Evolutionary conservation across 495 filamentous ascomycete genomes (phyloP).

Genomic region (Recurvomyces mirabilis): DNA sequence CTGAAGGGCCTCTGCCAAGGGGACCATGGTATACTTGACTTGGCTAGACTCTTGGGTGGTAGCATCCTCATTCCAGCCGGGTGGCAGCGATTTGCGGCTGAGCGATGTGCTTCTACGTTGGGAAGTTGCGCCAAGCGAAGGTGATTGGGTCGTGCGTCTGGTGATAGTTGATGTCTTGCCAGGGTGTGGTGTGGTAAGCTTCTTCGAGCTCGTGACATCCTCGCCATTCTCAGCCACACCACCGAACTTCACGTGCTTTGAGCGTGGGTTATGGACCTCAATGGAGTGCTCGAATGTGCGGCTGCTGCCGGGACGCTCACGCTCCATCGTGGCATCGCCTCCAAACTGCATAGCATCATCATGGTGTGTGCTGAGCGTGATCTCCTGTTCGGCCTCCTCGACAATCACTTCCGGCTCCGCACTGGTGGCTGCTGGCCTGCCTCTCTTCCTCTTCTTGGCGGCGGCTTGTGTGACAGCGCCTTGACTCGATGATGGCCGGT

Average conservation of each 20-base stretch:
- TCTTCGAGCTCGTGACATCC: slow-evolving; percentile 2
- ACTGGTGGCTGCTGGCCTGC: slow-evolving; percentile 2
- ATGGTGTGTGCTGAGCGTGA: not conserved
- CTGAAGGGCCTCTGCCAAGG: no score
- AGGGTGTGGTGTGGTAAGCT: slow-evolving; percentile 18
- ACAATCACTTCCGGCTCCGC: slow-evolving; percentile 9
- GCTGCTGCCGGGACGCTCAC: not conserved
- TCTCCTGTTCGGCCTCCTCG: slow-evolving; percentile 10
- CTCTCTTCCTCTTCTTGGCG: slow-evolving; percentile 6
- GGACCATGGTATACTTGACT: no score
- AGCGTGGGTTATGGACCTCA: slow-evolving; percentile 1
- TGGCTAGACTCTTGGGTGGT: no score
- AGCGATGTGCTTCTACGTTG: not conserved
- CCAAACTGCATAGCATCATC: not conserved
- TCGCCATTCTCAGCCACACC: not conserved
- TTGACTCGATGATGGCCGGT: not conserved
- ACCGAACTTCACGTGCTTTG: slow-evolving; percentile 17
- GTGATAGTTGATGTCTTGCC: slow-evolving; percentile 15
- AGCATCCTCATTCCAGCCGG: slow-evolving; percentile 23
- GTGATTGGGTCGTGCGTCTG: slow-evolving; percentile 13
- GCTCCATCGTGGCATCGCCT: slow-evolving; percentile 1
- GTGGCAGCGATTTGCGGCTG: slow-evolving; percentile 17
- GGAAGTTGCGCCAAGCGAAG: not conserved
- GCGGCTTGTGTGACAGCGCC: not conserved
- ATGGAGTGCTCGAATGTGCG: slow-evolving; percentile 1